Conservation (phyloP, 441 rosid genomes). For the Euphorbia celastroides region DNA sequence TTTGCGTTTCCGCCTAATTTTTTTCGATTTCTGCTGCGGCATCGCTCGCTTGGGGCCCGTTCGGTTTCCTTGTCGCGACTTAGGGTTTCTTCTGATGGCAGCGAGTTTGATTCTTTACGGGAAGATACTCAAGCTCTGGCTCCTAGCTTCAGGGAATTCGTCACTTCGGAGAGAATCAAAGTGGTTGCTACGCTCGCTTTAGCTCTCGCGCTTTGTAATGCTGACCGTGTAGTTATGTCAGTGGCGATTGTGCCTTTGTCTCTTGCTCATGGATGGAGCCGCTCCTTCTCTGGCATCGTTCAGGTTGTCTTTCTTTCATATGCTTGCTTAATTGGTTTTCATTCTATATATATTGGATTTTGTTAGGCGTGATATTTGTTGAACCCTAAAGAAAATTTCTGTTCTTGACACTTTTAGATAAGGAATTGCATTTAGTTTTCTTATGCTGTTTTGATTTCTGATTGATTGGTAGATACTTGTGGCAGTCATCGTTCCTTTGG, state of each 20-base stretch:
- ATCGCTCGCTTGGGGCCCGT: too few species aligned
- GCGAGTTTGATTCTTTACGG: too few species aligned
- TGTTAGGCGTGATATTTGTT: too few species aligned
- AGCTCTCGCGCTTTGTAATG: constrained; percentile 81
- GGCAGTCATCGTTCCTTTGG: constrained; percentile 93
- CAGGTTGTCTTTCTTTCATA: constrained; percentile 35
- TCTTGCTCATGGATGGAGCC: constrained; percentile 76
- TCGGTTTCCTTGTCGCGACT: too few species aligned
- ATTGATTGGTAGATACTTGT: neutral
- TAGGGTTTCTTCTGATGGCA: too few species aligned
- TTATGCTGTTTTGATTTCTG: neutral
- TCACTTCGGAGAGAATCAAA: constrained; percentile 87
- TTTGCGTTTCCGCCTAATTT: too few species aligned
- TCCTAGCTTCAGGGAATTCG: too few species aligned
- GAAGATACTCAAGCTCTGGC: too few species aligned
- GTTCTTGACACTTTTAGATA: too few species aligned
- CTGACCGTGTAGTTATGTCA: constrained; percentile 94
- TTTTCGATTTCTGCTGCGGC: too few species aligned
- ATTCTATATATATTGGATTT: too few species aligned
- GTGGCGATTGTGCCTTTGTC: constrained; percentile 91
- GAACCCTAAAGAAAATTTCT: too few species aligned
- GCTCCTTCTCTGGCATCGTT: constrained; percentile 78
- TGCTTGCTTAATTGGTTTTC: neutral
- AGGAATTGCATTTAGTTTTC: neutral
- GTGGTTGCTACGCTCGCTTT: constrained; percentile 80